Conservation (phyloP, 2,329 filamentous ascomycete genomes). For the Colletotrichum costaricense region DNA sequence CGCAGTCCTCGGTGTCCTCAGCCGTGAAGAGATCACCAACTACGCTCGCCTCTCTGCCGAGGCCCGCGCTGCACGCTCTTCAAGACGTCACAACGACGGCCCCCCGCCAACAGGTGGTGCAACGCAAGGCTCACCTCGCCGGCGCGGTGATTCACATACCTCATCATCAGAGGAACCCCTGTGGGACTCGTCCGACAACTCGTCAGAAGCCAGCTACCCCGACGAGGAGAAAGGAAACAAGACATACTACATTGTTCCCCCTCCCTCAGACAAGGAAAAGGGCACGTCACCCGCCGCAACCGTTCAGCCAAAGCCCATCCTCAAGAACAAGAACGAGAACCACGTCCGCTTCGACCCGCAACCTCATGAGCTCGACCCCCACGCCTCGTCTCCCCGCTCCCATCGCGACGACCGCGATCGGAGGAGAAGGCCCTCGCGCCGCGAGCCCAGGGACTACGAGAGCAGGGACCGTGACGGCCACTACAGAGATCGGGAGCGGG, state of each 20-base stretch:
- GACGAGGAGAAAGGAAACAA: constrained; percentile 45
- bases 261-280: constrained; percentile 43
- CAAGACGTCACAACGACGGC: neutral
- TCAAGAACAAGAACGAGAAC: constrained; percentile 70
- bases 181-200: constrained; percentile 45
- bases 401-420: constrained; percentile 47
- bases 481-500: constrained; percentile 49
- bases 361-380: constrained; percentile 54
- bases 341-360: constrained; percentile 65
- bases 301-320: constrained; percentile 65
- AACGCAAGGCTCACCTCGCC: constrained; percentile 1
- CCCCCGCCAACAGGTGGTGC: constrained; percentile 24
- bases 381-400: constrained; percentile 43
- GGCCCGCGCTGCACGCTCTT: constrained; percentile 54
- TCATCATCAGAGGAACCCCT: constrained; percentile 40
- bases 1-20: constrained; percentile 67
- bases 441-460: constrained; percentile 37
- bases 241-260: constrained; percentile 54
- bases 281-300: constrained; percentile 47
- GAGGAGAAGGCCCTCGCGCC: constrained; percentile 40
- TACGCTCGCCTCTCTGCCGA: constrained; percentile 62
- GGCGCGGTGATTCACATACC: constrained; percentile 21
- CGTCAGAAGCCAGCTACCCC: constrained; percentile 37
- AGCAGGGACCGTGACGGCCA: constrained; percentile 51
- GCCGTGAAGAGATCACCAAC: constrained; percentile 61